These are phyloP conservation scores for Fusarium sp. DNA, from an alignment of 2,329 filamentous ascomycete species.

Conservation along the genomic window DNA sequence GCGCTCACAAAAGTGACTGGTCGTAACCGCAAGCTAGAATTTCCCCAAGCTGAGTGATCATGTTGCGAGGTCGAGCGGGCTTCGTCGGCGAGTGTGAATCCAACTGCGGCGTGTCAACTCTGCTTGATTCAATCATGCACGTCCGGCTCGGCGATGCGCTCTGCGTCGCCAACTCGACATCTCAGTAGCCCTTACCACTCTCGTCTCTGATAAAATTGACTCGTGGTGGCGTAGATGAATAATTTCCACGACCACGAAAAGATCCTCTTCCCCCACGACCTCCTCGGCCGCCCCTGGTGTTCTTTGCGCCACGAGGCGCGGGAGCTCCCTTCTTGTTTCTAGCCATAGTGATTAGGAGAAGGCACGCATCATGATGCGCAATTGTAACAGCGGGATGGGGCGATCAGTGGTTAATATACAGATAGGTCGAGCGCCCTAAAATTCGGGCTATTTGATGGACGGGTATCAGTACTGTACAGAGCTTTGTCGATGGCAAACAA, in stretches of 20 bases:
- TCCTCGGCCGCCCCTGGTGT: slow-evolving; percentile 36
- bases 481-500: slow-evolving; percentile 29
- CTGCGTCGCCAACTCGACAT: neutral
- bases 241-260: slow-evolving; percentile 25
- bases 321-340: slow-evolving; percentile 44
- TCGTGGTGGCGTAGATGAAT: slow-evolving; percentile 8
- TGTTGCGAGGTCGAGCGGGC: slow-evolving; percentile 62
- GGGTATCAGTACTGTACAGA: neutral
- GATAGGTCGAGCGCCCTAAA: neutral
- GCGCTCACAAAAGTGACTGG: slow-evolving; percentile 67
- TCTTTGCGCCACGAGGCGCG: slow-evolving; percentile 34
- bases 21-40: slow-evolving; percentile 59
- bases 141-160: neutral
- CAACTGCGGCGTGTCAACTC: slow-evolving; percentile 35
- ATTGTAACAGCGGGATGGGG: neutral
- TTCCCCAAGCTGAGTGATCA: slow-evolving; percentile 56
- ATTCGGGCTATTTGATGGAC: neutral
- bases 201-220: slow-evolving; percentile 22
- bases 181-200: slow-evolving; percentile 24
- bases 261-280: slow-evolving; percentile 30
- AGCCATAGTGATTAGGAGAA: slow-evolving; percentile 28
- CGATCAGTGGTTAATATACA: neutral
- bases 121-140: neutral
- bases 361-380: slow-evolving; percentile 27
- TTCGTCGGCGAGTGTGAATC: slow-evolving; percentile 58